Base-by-base conservation (phyloP, 2,329 filamentous ascomycete species). In the Ceratocystiopsis sp. region DNA sequence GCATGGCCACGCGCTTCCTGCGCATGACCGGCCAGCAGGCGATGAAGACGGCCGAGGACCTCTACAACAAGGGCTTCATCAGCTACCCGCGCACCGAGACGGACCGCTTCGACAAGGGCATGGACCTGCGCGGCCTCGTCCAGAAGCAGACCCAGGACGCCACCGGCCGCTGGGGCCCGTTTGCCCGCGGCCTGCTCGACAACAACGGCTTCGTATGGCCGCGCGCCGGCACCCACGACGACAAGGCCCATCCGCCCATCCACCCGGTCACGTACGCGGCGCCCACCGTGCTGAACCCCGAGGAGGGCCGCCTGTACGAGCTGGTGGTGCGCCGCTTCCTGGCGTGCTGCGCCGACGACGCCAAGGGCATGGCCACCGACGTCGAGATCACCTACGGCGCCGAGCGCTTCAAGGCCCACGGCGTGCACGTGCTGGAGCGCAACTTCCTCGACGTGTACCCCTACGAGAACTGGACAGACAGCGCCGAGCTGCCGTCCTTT, bases 21-120 rank as follows among this genome's bases (percentile, higher is more conserved):
- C 77, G 78, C n/a, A 84, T 98, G 78, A 85, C 79, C 49, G 87
- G 87, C 63, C 82, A 93, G 52, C 73, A 80, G 46, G 84, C 93
- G 38, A 95, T 98, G 87, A 80, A 71, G 40, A 68, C 80, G 19
- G 91, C 91, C 5, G 91, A 98, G 59, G 67, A 68, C 6, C 72
- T 98, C 2, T 98, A 98, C 64, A 87, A 86, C 40, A 86, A 82
- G 59, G 91, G 91, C 0, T 96, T 87, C 62, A 94, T 98, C 61
- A 95, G 87, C 59, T 98, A 98, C 60, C 91, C 91, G 1, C 78
- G 91, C 60, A 98, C 91, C 0, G 91, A 98, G 60, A 98, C 91
- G 0, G 91, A 98, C 59, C 82, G 89, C 32, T 98, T 96, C 55
- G 87, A 95, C 54, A 76, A 75, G 53, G 89, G 73, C 5, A 95